phyloP scores from a whole-genome alignment of 2,329 filamentous ascomycete genomes.

The Sporothrix globosa region DNA sequence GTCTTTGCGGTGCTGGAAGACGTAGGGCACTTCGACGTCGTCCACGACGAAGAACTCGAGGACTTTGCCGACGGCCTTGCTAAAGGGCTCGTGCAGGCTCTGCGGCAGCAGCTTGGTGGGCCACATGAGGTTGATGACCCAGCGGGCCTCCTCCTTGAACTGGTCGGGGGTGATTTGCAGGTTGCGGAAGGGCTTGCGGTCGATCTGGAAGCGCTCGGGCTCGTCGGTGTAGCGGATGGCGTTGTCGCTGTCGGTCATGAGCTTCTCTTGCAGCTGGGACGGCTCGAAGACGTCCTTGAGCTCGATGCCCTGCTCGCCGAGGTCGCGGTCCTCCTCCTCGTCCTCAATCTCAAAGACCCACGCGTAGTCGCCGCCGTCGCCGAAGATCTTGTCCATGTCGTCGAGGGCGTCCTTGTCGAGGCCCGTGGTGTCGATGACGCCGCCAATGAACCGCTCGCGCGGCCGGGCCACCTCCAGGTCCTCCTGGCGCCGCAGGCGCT shows the following conservation, averaged over 20 bases:
- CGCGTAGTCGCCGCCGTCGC: slow-evolving; percentile 91
- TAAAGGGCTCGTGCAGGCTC: slow-evolving; percentile 79
- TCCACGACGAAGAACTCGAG: slow-evolving; percentile 94
- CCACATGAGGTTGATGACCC: slow-evolving; percentile 90
- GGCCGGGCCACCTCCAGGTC: slow-evolving; percentile 88
- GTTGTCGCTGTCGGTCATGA: slow-evolving; percentile 94
- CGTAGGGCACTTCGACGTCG: slow-evolving; percentile 93
- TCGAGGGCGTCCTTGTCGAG: slow-evolving; percentile 91
- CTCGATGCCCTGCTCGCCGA: slow-evolving; percentile 82
- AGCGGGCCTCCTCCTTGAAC: slow-evolving; percentile 84
- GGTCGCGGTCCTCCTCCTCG: slow-evolving; percentile 75
- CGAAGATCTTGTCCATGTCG: slow-evolving; percentile 95
- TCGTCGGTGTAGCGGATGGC: slow-evolving; percentile 84
- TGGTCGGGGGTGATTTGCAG: slow-evolving; percentile 80
- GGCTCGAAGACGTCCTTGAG: slow-evolving; percentile 98
- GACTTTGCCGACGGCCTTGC: slow-evolving; percentile 85
- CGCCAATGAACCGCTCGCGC: slow-evolving; percentile 68
- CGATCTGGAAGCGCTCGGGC: slow-evolving; percentile 91
- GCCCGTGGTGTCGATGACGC: slow-evolving; percentile 76
- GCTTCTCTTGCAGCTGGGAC: slow-evolving; percentile 88
- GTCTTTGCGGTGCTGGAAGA: slow-evolving; percentile 97
- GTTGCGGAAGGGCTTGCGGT: slow-evolving; percentile 84
- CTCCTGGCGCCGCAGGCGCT: slow-evolving; percentile 73
- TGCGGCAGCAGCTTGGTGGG: slow-evolving; percentile 77
- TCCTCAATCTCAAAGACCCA: slow-evolving; percentile 92